A percentile compares a stretch with the other conserved stretches of the same genome.
Conservation (phyloP, 106 monocot genomes). For the Platanthera zijinensis region DNA sequence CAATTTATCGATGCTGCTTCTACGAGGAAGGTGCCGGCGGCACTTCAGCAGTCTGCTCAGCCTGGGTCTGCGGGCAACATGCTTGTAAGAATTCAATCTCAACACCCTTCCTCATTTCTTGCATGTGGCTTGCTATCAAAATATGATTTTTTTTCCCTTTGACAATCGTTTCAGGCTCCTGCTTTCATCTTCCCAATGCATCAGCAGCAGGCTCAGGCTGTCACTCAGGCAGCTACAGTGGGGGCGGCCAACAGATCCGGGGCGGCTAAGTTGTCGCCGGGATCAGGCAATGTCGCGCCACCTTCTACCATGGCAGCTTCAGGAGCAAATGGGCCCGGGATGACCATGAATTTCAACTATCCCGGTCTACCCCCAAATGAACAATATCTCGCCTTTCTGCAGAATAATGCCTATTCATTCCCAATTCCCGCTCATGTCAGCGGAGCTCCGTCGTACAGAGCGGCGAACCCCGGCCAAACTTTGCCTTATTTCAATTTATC, state of each 20-base stretch:
- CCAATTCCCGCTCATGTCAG: slow-evolving; percentile 62
- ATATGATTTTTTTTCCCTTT: slow-evolving; percentile 6
- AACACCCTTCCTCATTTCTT: background rate
- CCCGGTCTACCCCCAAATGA: slow-evolving; percentile 49
- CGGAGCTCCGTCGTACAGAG: slow-evolving; percentile 42
- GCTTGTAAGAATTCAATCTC: slow-evolving; percentile 36
- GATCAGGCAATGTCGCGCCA: slow-evolving; percentile 14
- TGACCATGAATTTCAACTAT: slow-evolving; percentile 62
- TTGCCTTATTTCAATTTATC: slow-evolving; percentile 76
- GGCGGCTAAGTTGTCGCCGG: slow-evolving; percentile 18
- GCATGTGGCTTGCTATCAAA: background rate
- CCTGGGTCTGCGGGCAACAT: slow-evolving; percentile 42
- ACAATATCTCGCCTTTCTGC: slow-evolving; percentile 70
- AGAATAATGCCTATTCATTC: slow-evolving; percentile 76
- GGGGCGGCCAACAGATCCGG: slow-evolving; percentile 17
- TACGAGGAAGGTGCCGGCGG: slow-evolving; percentile 44
- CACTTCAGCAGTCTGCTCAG: slow-evolving; percentile 42
- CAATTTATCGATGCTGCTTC: slow-evolving; percentile 22
- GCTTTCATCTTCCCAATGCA: slow-evolving; percentile 76
- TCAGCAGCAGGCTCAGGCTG: slow-evolving; percentile 45
- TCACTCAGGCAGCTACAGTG: slow-evolving; percentile 8
- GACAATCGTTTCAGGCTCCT: slow-evolving; percentile 40
- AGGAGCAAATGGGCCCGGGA: slow-evolving; percentile 24
- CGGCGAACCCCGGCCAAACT: slow-evolving; percentile 34
- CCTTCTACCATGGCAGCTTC: slow-evolving; percentile 16